Evolutionary conservation across 1,284 basidiomycete species (phyloP), one percentile per base, ranked within the genome.

Genomic region (Sanguinoderma infundibulare): DNA sequence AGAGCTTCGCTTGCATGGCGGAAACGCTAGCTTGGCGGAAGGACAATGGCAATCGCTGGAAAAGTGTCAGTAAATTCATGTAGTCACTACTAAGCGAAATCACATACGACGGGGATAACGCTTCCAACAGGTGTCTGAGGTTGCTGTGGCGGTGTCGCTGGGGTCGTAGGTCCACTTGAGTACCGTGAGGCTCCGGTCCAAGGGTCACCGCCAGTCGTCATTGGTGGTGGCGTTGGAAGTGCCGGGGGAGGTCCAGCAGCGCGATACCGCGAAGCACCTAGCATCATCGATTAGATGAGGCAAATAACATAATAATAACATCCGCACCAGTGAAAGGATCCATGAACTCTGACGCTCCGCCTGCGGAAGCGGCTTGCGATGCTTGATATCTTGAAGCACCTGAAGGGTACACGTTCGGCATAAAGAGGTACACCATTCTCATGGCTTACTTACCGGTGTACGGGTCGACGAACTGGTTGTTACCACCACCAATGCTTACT

Each of bases 21-120:
- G 81, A 72, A n/a, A 98, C 83, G 73, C 97, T 98, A 15, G 91
- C 92, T 78, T 94, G 91, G 66, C 91, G 92, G 82, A 98, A 98
- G 1, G 83, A 80, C 32, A 96, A 82, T 47, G 82, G 81, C 38
- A 82, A 84, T 53, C 78, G 75, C 86, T 86, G 68, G 17, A 44
- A 49, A 38, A 53, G 38, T n/a, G 2, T 22, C 2, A 9, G 6
- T n/a, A 15, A 0, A 10, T n/a, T 7, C 12, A 8, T 20, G n/a
- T 9, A 30, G 7, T 24, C 6, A 20, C 15, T 22, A n/a, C 17
- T 2, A 28, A 2, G 20, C 20, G 3, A n/a, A 36, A 2, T 24
- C 8, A 24, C 39, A 77, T 73, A 91, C 90, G 57, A 85, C 83
- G 15, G 90, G 90, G 15, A 91, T 76, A 53, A 79, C 80, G 14